Conservation (phyloP, 495 filamentous ascomycete species). For the Parmelia sp. region DNA sequence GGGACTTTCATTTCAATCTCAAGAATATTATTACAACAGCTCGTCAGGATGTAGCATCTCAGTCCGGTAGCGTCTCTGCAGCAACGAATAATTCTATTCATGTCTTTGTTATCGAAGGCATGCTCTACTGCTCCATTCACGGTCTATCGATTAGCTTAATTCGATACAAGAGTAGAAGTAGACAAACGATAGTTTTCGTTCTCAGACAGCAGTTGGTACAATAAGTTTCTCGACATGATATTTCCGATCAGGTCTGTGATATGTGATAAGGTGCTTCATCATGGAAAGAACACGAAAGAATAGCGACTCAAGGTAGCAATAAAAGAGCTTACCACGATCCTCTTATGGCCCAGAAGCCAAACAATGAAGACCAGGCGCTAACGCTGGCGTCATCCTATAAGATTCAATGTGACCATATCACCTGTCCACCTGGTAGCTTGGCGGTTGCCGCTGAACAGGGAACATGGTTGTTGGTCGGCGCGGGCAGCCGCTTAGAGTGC, state of each 20-base stretch:
- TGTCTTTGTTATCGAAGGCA: not conserved
- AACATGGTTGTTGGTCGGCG: not conserved
- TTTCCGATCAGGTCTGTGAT: slow-evolving; percentile 54
- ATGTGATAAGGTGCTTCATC: slow-evolving; percentile 48
- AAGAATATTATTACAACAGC: not conserved
- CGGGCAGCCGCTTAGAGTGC: not conserved
- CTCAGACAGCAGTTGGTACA: slow-evolving; percentile 48
- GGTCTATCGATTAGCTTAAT: not conserved
- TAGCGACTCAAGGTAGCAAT: not conserved
- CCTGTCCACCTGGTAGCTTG: not conserved
- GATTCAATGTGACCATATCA: not conserved
- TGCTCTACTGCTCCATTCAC: not conserved
- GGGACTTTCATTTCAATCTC: not conserved
- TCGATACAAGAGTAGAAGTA: not conserved
- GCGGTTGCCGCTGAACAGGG: no score
- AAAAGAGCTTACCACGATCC: not conserved
- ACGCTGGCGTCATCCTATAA: not conserved
- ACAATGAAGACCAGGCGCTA: not conserved
- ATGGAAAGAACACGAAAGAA: slow-evolving; percentile 26
- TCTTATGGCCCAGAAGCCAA: not conserved
- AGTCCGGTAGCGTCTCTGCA: not conserved
- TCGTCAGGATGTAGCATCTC: not conserved
- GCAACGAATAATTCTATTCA: no score
- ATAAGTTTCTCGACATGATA: slow-evolving; percentile 40
- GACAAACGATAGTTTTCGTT: not conserved